phyloP scores from a whole-genome alignment of 192 early-diverging fungal genomes.

The Coemansia sp. region DNA sequence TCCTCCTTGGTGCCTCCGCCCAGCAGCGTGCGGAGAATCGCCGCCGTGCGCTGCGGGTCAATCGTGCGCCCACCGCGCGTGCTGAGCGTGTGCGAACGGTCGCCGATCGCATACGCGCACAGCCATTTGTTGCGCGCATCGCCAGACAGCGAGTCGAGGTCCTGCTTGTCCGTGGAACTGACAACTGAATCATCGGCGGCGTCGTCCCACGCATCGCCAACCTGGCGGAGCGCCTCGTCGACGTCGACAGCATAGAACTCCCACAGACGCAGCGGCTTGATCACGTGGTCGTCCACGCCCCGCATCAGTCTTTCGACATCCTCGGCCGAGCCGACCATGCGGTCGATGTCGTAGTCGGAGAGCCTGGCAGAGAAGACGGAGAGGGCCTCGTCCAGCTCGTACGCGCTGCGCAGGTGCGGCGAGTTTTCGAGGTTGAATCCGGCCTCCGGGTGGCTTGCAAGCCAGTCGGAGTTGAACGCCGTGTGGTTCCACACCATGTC shows the following conservation, averaged over 20 bases:
- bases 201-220: constrained; percentile 50
- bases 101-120: constrained; percentile 47
- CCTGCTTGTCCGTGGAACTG: constrained; percentile 2
- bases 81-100: constrained; percentile 48
- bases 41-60: constrained; percentile 30
- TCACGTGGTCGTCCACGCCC: constrained; percentile 56
- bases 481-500: constrained; percentile 99
- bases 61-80: constrained; percentile 40
- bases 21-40: constrained; percentile 31
- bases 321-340: constrained; percentile 62
- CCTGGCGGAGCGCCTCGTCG: constrained; percentile 33
- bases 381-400: constrained; percentile 89
- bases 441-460: constrained; percentile 93
- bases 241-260: constrained; percentile 86
- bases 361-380: constrained; percentile 67
- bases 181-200: background rate
- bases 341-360: constrained; percentile 50
- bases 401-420: constrained; percentile 90
- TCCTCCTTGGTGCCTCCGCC: constrained; percentile 21
- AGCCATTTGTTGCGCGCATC: constrained; percentile 44
- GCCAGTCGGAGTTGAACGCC: constrained; percentile 88
- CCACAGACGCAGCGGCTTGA: constrained; percentile 74
- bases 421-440: constrained; percentile 94
- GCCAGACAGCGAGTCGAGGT: constrained; percentile 15
- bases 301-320: constrained; percentile 70